Evolutionary conservation across 2,329 filamentous ascomycete species (phyloP), one percentile per base, ranked within the genome.

Genomic region (Sarocladium kiliense): DNA sequence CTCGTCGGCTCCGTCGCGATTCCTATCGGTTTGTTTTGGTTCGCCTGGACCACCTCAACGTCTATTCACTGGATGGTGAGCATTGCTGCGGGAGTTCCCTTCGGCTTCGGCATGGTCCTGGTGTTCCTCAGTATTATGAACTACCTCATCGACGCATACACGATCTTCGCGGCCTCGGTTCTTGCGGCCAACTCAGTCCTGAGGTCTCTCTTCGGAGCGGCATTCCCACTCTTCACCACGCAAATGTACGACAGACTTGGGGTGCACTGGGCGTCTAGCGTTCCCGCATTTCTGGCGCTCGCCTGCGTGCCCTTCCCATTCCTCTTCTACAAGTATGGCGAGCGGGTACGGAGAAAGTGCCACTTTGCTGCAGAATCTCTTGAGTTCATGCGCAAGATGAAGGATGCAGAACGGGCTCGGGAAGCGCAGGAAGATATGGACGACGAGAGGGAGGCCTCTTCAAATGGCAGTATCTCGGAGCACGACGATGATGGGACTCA

Each of bases 301-400:
- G 77, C 75, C 7, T 89, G 86, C 66, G 73, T 88, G n/a, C 86
- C 87, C 0, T 84, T 87, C 62, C 86, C 87, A 1, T 85, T 87
- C 68, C 66, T 90, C 16, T 87, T 90, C 69, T 86, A 87, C 71
- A 80, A 78, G 60, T 88, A 88, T 65, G 86, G 86, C 12, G 18
- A n/a, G 16, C 23, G 16, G 3, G 42, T 59, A 6, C 55, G 57
- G 19, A 49, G 18, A 21, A 57, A 49, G 47, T 58, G 53, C 47
- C 50, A 41, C 6, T 57, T 53, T 30, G 57, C 57, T 11, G 47
- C 53, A 5, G 55, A 58, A 19, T 55, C 57, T 4, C 42, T 47
- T 16, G 34, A 53, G 25, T 30, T 56, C 34, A 53, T 58, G 59
- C 44, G 55, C 26, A 54, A 47, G 42, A 54, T 58, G 26, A 41